Percentiles rank a stretch among this genome's conserved stretches.
Evolutionary conservation across 2,329 filamentous ascomycete species (phyloP).

Genomic region (Ophiostoma himal-ulmi): DNA sequence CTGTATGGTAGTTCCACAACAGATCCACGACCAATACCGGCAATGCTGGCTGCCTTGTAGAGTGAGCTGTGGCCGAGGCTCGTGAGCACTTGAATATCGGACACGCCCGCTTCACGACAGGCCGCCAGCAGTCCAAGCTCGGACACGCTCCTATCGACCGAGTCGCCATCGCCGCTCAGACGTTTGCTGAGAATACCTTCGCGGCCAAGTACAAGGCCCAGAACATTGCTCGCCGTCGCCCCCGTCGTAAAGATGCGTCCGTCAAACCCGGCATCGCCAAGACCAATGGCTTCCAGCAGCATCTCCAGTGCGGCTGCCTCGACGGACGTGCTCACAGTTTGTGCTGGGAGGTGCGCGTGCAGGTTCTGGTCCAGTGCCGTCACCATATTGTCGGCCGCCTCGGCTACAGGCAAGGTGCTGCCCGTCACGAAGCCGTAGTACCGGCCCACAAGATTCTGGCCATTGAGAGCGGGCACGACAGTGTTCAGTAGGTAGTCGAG

Average conservation of each 20-base stretch:
- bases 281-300: conserved; percentile 59
- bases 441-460: conserved; percentile 55
- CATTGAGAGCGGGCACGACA: conserved; percentile 58
- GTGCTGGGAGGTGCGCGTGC: conserved; percentile 69
- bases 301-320: conserved; percentile 68
- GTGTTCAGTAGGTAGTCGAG: conserved; percentile 41
- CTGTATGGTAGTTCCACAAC: conserved; percentile 56
- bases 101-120: conserved; percentile 57
- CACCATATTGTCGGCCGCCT: conserved; percentile 79
- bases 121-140: conserved; percentile 65
- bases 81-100: conserved; percentile 69
- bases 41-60: conserved; percentile 72
- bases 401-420: conserved; percentile 69
- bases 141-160: conserved; percentile 43
- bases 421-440: conserved; percentile 92
- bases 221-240: conserved; percentile 71
- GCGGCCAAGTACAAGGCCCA: conserved; percentile 61
- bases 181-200: conserved; percentile 51
- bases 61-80: conserved; percentile 80
- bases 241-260: conserved; percentile 53
- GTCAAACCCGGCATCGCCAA: conserved; percentile 53
- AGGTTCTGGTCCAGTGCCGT: conserved; percentile 77
- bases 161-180: neutral
- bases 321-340: conserved; percentile 69
- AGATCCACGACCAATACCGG: conserved; percentile 67